Evolutionary conservation across 345 rosid genomes (phyloP), one percentile per base, ranked within the genome.

Genomic region (Gossypium mustelinum): DNA sequence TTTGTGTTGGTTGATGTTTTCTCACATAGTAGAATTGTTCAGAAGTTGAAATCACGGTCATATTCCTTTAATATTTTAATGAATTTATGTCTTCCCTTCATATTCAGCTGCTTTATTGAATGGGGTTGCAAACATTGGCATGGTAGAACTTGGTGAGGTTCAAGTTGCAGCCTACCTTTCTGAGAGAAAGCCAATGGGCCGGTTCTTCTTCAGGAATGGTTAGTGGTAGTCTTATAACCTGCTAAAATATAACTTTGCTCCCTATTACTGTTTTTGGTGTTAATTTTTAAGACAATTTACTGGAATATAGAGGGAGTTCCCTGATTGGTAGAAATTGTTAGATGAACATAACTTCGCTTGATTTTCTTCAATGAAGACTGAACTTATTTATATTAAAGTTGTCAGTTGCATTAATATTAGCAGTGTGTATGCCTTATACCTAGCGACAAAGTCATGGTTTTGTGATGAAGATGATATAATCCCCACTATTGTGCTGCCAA

Each of bases 171-270:
- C 87, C 43, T 83, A 87, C 82, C 87, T 94, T 81, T 89, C 97
- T 69, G 97, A 92, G 88, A 92, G 77, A 84, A 94, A 86, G 78
- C 87, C 94, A 69, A 87, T 89, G 0, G 95, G 97, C 64, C 91
- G 86, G 64, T 79, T 84, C 54, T 84, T 85, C 83, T 94, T 90
- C 70, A 86, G 92, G 76, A 84, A 81, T 78, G 98, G 98, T 89
- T 73, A 75, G 90, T 86, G 45, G 25, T 29, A 69, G 27, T 51
- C 24, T 27, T 51, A 52, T 27, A 25, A 51, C 59, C 60, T 51
- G 60, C 73, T 51, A 17, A 69, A 17, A 17, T 51, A 69, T 52
- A 29, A 5, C 60, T 69, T 20, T 2, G 9, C 18, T 52, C 45
- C 52, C 45, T 51, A n/a, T 22, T 44, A 18, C 0, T 34, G 6